Evolutionary conservation across 257 asterid species (phyloP), one percentile per base, ranked within the genome.

Genomic region (Linderniella brevidens): DNA sequence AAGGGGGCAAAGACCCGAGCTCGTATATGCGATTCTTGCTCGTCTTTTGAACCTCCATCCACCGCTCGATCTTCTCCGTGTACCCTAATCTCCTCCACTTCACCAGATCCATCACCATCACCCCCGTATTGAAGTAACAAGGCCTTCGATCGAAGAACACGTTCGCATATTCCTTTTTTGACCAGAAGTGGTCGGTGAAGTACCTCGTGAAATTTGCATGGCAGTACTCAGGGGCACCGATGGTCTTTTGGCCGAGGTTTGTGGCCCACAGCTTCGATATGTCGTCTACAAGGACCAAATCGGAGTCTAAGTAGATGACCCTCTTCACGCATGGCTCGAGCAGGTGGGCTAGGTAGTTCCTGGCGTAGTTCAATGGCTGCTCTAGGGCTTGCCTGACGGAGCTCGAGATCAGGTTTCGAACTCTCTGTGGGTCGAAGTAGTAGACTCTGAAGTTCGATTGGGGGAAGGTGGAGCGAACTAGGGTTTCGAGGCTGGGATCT

Each of bases 41-140:
- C 9, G 74, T 69, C 53, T 86, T 86, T 74, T 86, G 97, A 47
- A 73, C 77, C 71, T 86, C 92, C 97, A 86, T 86, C 97, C 97
- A 86, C 58, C 72, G 76, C 68, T 86, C 97, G 6, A 86, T 86
- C 44, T 74, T 78, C 37, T 64, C 69, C 19, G 93, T 82, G 71
- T 68, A 86, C 25, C 92, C 93, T 47, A 67, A 59, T 38, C 86
- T 70, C 71, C 97, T 67, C 97, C 97, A 86, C 41, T 61, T 70
- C 1, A 47, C 77, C 54, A 86, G 93, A 77, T 86, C 94, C 52
- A 86, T 79, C 9, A 86, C 94, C 97, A 86, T 86, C 13, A 86
- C 94, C 0, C 97, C 97, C 3, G 94, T 86, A 58, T 86, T 86
- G 62, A 86, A 86, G 49, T 86, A 86, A 43, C 96, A 86, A 8